These are phyloP conservation scores for Aspergillus versicolor DNA, from an alignment of 2,329 filamentous ascomycete species.

Conservation along the genomic window DNA sequence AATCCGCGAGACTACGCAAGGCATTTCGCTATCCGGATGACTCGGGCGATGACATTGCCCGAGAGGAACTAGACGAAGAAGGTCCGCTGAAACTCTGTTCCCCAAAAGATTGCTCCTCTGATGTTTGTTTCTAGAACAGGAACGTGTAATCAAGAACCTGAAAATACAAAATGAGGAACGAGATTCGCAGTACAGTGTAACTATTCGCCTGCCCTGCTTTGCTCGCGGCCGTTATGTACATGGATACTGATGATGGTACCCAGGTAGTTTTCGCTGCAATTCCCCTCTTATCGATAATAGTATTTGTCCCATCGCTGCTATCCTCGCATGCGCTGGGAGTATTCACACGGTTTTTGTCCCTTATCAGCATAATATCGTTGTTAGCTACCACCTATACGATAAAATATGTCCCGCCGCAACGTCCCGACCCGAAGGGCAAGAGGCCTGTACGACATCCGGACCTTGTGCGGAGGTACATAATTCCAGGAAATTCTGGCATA, in stretches of 20 bases:
- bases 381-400: slow-evolving; percentile 40
- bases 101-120: background rate
- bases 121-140: slow-evolving; percentile 38
- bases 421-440: slow-evolving; percentile 30
- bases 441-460: slow-evolving; percentile 24
- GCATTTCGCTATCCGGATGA: slow-evolving; percentile 74
- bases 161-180: slow-evolving; percentile 37
- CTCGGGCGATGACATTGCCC: slow-evolving; percentile 52
- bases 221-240: background rate
- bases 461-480: slow-evolving; percentile 23
- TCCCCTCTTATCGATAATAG: slow-evolving; percentile 31
- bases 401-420: slow-evolving; percentile 28
- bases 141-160: slow-evolving; percentile 39
- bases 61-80: slow-evolving; percentile 72
- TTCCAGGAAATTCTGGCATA: slow-evolving; percentile 28
- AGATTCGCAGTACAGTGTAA: slow-evolving; percentile 43
- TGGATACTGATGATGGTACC: slow-evolving; percentile 6
- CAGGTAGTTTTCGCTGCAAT: slow-evolving; percentile 38
- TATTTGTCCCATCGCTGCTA: slow-evolving; percentile 33
- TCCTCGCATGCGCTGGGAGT: slow-evolving; percentile 22
- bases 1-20: slow-evolving; percentile 66
- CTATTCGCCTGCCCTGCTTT: background rate
- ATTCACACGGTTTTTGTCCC: slow-evolving; percentile 26
- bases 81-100: slow-evolving; percentile 45
- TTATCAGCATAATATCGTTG: slow-evolving; percentile 37